Evolutionary conservation across 192 early-diverging fungal genomes (phyloP).

Genomic region (Phycomyces blakesleeanus): DNA sequence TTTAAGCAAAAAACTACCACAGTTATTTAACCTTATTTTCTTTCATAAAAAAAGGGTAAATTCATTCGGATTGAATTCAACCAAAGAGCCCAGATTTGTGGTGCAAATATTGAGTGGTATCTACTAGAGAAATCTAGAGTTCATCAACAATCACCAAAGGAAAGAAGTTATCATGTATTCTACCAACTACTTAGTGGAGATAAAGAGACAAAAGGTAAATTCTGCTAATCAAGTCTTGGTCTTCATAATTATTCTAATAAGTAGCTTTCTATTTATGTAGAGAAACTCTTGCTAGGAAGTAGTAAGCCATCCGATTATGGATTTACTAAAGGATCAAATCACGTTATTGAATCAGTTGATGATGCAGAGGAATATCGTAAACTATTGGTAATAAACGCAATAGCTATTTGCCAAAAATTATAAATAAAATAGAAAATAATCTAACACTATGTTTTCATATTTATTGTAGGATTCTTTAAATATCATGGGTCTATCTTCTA

Average conservation of each 20-base stretch:
- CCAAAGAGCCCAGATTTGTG: slow-evolving; percentile 77
- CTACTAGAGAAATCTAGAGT: slow-evolving; percentile 97
- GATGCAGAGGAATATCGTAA: slow-evolving; percentile 78
- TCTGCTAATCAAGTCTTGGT: too few relatives aligned
- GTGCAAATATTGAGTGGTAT: slow-evolving; percentile 97
- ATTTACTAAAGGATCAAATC: slow-evolving; percentile 80
- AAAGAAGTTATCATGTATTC: slow-evolving; percentile 97
- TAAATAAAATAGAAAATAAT: too few relatives aligned
- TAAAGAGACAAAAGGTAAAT: slow-evolving; percentile 59
- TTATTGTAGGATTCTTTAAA: slow-evolving; percentile 63
- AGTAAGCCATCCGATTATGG: slow-evolving; percentile 26
- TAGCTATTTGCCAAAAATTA: too few relatives aligned
- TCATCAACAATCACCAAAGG: slow-evolving; percentile 84
- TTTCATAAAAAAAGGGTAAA: slow-evolving; percentile 71
- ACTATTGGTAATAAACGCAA: slow-evolving; percentile 53
- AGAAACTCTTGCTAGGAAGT: slow-evolving; percentile 16
- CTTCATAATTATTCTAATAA: too few relatives aligned
- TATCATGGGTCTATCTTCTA: slow-evolving; percentile 72
- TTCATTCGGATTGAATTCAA: slow-evolving; percentile 99
- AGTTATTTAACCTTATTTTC: not conserved
- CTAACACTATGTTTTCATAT: not conserved
- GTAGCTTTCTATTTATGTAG: not conserved
- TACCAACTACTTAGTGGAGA: slow-evolving; percentile 96
- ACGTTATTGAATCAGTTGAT: slow-evolving; percentile 90
- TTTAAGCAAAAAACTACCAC: not conserved